Percentiles rank a stretch among this genome's conserved stretches.
Conservation (phyloP, 1,284 basidiomycete species). For the Salmacisia buchloeana region DNA sequence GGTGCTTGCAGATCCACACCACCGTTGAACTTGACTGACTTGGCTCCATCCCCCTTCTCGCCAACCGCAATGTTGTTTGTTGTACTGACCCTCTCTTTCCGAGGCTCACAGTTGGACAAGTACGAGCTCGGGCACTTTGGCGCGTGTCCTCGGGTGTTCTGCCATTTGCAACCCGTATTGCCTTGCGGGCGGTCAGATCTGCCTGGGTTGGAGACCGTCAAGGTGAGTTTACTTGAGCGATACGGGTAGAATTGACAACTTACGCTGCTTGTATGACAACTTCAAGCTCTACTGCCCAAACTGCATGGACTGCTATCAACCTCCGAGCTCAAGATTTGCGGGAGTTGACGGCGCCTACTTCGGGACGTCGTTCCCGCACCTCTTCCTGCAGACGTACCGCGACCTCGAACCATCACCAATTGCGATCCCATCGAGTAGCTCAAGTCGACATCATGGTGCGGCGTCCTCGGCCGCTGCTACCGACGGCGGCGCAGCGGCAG, state of each 20-base stretch:
- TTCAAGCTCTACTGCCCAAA: slow-evolving; percentile 81
- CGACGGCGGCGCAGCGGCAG: slow-evolving; percentile 60
- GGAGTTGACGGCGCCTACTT: slow-evolving; percentile 98
- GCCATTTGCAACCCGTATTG: slow-evolving; percentile 79
- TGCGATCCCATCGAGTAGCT: slow-evolving; percentile 23
- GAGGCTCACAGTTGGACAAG: slow-evolving; percentile 72
- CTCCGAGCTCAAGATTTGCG: slow-evolving; percentile 90
- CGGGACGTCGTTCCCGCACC: slow-evolving; percentile 93
- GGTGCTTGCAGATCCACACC: no score
- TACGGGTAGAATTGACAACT: no score
- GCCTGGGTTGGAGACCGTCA: slow-evolving; percentile 96
- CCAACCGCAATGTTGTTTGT: no score
- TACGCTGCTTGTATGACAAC: background rate
- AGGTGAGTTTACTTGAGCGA: slow-evolving; percentile 50
- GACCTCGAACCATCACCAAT: slow-evolving; percentile 44
- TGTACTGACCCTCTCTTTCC: background rate
- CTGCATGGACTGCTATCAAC: slow-evolving; percentile 93
- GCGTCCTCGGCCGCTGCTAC: slow-evolving; percentile 9
- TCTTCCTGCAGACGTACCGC: slow-evolving; percentile 96
- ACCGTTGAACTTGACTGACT: no score
- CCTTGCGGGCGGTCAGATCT: slow-evolving; percentile 94
- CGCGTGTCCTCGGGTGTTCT: slow-evolving; percentile 90
- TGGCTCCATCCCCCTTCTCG: background rate
- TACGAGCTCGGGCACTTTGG: slow-evolving; percentile 91
- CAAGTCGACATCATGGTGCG: background rate